phyloP scores from a whole-genome alignment of 2,329 filamentous ascomycete genomes.

The Colletotrichum costaricense region DNA sequence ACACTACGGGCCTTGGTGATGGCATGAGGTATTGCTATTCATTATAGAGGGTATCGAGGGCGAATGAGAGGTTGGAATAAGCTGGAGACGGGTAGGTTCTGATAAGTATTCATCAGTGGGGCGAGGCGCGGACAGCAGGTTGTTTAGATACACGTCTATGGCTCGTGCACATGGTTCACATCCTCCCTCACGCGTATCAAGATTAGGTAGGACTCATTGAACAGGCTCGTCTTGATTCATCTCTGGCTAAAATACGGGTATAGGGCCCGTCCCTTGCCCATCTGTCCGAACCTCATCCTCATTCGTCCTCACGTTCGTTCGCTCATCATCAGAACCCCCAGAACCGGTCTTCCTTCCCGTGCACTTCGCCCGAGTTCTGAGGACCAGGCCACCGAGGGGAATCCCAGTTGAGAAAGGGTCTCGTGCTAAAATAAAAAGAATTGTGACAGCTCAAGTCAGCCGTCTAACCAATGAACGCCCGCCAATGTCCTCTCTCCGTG shows the following conservation, averaged over 20 bases:
- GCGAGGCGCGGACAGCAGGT: no score
- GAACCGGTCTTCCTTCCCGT: neutral
- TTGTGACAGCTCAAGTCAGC: conserved; percentile 2
- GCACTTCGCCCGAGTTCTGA: neutral
- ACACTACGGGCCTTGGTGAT: no score
- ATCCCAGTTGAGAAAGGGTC: neutral
- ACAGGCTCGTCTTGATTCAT: conserved; percentile 19
- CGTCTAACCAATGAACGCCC: conserved; percentile 28
- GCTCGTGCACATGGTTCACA: neutral
- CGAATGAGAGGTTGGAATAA: no score
- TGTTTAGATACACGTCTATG: no score
- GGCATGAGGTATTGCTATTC: no score
- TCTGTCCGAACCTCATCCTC: conserved; percentile 3
- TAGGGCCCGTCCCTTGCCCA: neutral
- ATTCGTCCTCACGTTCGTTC: conserved; percentile 14
- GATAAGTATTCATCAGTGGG: no score
- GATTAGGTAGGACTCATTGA: neutral
- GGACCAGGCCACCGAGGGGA: neutral
- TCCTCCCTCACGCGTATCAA: neutral
- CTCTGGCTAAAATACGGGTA: conserved; percentile 15
- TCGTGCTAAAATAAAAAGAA: conserved; percentile 5
- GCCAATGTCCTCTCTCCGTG: conserved; percentile 22
- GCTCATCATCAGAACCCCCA: conserved; percentile 13
- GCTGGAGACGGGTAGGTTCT: no score
- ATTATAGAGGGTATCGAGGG: no score